A percentile compares a stretch with the other conserved stretches of the same genome.
Conservation (phyloP, 495 filamentous ascomycete species). For the Filosporella fistucella region DNA sequence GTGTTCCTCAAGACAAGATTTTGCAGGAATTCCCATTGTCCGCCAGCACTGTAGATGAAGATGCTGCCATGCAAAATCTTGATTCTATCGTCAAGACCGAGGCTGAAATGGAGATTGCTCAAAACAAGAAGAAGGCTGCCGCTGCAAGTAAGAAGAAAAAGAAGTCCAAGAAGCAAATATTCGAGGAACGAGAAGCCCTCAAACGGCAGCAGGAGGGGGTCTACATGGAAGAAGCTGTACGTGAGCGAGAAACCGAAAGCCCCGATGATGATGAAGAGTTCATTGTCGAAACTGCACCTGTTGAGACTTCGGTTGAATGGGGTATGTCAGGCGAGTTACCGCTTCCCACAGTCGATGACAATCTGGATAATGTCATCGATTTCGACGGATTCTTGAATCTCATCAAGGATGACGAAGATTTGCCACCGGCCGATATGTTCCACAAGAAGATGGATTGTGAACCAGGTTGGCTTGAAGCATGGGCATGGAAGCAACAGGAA, state of each 20-base stretch:
- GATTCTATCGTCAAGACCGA: constrained; percentile 35
- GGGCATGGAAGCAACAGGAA: constrained; percentile 88
- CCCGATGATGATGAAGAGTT: constrained; percentile 21
- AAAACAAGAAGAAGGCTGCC: constrained; percentile 36
- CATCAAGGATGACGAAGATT: constrained; percentile 77
- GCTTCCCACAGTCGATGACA: constrained; percentile 63
- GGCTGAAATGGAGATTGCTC: constrained; percentile 28
- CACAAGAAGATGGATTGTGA: neutral
- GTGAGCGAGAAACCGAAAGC: constrained; percentile 21
- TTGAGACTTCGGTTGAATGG: constrained; percentile 24
- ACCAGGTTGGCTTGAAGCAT: constrained; percentile 51
- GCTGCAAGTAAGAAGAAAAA: constrained; percentile 41
- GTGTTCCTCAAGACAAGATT: constrained; percentile 49
- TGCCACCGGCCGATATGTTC: constrained; percentile 31
- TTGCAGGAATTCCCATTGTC: constrained; percentile 40
- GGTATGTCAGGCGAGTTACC: constrained; percentile 20
- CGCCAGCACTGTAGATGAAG: constrained; percentile 27
- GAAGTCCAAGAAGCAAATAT: constrained; percentile 68
- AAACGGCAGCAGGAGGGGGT: constrained; percentile 40
- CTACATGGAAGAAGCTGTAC: constrained; percentile 30
- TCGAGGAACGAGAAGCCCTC: constrained; percentile 62
- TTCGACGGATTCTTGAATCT: constrained; percentile 74
- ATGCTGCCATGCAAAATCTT: constrained; percentile 33
- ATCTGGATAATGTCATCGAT: constrained; percentile 60
- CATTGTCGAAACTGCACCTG: constrained; percentile 19